Base-by-base conservation (phyloP, 805 yeast genomes). In the Debaryomyces maramus region DNA sequence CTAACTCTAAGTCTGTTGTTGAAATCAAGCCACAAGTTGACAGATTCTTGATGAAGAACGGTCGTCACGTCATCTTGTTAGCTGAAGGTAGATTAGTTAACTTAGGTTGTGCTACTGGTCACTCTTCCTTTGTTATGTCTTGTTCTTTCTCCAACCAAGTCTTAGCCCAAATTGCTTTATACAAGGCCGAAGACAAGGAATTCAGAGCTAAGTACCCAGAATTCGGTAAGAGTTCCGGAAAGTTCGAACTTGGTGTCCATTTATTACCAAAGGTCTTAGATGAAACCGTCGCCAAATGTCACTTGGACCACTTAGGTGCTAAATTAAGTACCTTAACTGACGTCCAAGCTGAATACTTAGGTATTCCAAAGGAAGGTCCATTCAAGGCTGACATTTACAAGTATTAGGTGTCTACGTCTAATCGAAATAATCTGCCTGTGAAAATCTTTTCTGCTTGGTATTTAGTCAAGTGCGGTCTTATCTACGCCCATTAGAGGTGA, bases 121-220 rank as follows among this genome's bases (percentile, higher is more conserved):
- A 91, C 81, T 86, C 98, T 38, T 88, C 97, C 30, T 91, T 91
- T 67, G 99, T 91, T 65, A 91, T 91, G 99, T 89, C 97, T 50
- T 93, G 98, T 78, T 93, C 98, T 41, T 91, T 91, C 95, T 88
- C 97, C 60, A 91, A 91, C 87, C 99, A 91, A 80, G 98, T 91
- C 52, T 80, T 91, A 67, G 99, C 99, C 59, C 99, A 91, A 79
- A 91, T 90, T 63, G 98, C 97, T 61, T 77, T 90, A 67, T 91
- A 78, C 95, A 91, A 89, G 73, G 82, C 95, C 61, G 63, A 83
- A 50, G 89, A 91, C 75, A 73, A 67, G 46, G 81, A 65, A 50
- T 91, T 93, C 88, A 85, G 86, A 73, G 58, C 77, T 51, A 70
- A 83, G 68, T 84, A 72, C 73, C 84, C 88, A 50, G 98, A 91